phyloP scores from a whole-genome alignment of 2,329 filamentous ascomycete genomes.

The Alternaria alternata region DNA sequence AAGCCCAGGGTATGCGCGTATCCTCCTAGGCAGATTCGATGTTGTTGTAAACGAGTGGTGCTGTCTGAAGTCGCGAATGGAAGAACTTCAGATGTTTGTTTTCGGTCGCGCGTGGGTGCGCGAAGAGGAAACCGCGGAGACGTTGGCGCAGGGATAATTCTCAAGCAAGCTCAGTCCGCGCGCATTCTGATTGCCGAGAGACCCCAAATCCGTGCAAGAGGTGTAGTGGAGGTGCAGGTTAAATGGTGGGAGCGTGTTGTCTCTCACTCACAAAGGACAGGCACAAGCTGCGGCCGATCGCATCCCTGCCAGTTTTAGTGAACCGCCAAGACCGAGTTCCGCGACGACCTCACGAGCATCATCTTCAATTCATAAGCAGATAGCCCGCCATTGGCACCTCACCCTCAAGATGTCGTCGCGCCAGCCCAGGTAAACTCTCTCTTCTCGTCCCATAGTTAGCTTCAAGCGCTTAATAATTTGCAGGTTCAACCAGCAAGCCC shows the following conservation, averaged over 20 bases:
- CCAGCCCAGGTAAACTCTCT: slow-evolving; percentile 63
- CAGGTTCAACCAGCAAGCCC: slow-evolving; percentile 93
- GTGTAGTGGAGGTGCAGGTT: slow-evolving; percentile 17
- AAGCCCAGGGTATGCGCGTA: background rate
- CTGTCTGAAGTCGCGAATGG: slow-evolving; percentile 5
- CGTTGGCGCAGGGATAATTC: background rate
- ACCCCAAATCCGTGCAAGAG: slow-evolving; percentile 9
- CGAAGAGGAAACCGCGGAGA: slow-evolving; percentile 10
- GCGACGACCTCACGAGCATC: slow-evolving; percentile 29
- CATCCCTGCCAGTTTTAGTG: slow-evolving; percentile 22
- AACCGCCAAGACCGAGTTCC: slow-evolving; percentile 29
- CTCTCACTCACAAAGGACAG: slow-evolving; percentile 25
- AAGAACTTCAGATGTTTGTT: slow-evolving; percentile 23
- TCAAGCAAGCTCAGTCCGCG: slow-evolving; percentile 17
- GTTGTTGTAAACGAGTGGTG: slow-evolving; percentile 5
- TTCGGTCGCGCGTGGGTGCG: slow-evolving; percentile 26
- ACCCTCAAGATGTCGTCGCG: slow-evolving; percentile 66
- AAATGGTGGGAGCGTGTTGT: slow-evolving; percentile 19
- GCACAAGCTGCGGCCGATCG: slow-evolving; percentile 21
- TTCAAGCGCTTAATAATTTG: slow-evolving; percentile 30
- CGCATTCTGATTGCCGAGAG: slow-evolving; percentile 17
- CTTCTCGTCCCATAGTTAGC: slow-evolving; percentile 12
- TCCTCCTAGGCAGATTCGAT: background rate
- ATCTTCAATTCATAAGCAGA: slow-evolving; percentile 38
- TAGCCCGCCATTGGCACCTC: slow-evolving; percentile 48